Base-by-base conservation (phyloP, 495 filamentous ascomycete species). In the Pseudoneurospora amorphoporcata region DNA sequence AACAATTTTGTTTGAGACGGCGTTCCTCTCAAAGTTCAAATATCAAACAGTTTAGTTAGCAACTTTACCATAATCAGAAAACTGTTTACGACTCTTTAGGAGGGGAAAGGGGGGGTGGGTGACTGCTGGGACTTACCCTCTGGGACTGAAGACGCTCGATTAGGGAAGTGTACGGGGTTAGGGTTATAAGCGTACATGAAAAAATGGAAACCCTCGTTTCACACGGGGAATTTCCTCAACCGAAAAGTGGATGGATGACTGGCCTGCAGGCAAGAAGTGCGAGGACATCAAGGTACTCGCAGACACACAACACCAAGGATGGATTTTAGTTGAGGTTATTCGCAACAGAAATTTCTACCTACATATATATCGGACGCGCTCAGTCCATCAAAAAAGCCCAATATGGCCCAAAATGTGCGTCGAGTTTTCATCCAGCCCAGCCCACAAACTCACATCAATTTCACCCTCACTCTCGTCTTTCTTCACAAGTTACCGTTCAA, bases 331-430 rank as follows among this genome's bases (percentile, higher is more conserved):
- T n/a, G 16, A 43, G 39, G 3, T 12, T 41, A 14, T 41, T 41
- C 39, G 1, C 9, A 40, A 12, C 10, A 40, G 38, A 40, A 40
- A 12, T 10, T 12, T 10, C 39, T n/a, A n/a, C 23, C 1, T 40
- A 40, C 39, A 40, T 40, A 40, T 40, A 37, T 40, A 10, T 4
- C 41, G 41, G 41, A 42, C 14, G 3, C 14, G 4, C 16, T 4
- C 23, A 42, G 41, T 42, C 41, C 39, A 40, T 8, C 39, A 9
- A 8, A 23, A 23, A 40, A 12, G 8, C 37, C 32, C 9, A 37
- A 40, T 37, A 61, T 77, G 71, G 47, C 68, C 40, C 42, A 69
- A 61, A 70, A 68, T 39, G 75, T 76, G 45, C 58, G 40, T 37
- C 43, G 17, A 42, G 10, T 41, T 41, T 41, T 41, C 3, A 12